Evolutionary conservation across 306 rosid species (phyloP).

Genomic region (Trichosanthes cucumerina): DNA sequence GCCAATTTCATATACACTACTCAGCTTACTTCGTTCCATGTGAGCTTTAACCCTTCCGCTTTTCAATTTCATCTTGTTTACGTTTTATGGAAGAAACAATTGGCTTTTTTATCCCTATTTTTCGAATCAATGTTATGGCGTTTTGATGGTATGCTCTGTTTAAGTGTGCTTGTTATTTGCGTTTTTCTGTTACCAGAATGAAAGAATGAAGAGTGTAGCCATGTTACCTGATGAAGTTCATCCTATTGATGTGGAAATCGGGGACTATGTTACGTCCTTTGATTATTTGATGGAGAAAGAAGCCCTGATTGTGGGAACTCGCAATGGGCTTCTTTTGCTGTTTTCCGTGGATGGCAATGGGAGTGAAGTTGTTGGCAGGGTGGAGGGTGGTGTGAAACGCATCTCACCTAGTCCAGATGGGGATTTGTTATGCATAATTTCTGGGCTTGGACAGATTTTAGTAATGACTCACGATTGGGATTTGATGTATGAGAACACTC

Average conservation of each 20-base stretch:
- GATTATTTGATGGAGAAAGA: conserved; percentile 92
- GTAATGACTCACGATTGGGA: conserved; percentile 96
- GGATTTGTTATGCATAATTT: conserved; percentile 47
- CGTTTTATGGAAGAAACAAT: background rate
- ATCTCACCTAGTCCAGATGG: conserved; percentile 92
- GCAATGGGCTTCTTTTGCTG: conserved; percentile 50
- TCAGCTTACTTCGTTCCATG: conserved; percentile 69
- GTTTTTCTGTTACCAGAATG: conserved; percentile 32
- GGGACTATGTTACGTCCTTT: conserved; percentile 58
- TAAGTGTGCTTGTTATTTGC: background rate
- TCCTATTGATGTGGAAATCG: conserved; percentile 48
- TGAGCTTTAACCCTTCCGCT: conserved; percentile 4
- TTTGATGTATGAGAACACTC: conserved; percentile 57
- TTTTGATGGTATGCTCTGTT: background rate
- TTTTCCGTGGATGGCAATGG: conserved; percentile 38
- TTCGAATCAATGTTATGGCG: background rate
- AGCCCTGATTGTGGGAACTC: conserved; percentile 71
- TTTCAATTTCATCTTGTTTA: background rate
- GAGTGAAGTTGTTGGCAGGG: conserved; percentile 63
- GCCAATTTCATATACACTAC: conserved; percentile 49
- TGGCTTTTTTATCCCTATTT: background rate
- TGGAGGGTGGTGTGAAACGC: conserved; percentile 71
- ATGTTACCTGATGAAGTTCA: conserved; percentile 27
- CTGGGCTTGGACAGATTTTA: conserved; percentile 57
- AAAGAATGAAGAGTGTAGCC: conserved; percentile 37